Conservation (phyloP, 352 stramenopile genomes). For the Globisporangium acanthophoron region DNA sequence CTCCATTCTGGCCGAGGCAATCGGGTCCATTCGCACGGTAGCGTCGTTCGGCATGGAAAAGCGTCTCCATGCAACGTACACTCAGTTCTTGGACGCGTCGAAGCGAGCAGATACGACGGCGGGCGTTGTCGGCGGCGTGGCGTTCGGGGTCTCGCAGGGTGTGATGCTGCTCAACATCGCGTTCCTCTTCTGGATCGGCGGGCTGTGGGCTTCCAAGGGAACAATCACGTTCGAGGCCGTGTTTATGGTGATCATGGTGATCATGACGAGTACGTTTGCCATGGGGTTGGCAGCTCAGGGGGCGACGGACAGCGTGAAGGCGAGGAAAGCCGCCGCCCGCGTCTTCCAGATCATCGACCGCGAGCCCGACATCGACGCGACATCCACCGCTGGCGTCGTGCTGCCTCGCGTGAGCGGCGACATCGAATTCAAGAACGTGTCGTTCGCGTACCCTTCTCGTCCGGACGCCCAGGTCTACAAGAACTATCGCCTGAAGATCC, state of each 20-base stretch:
- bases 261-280: slow-evolving; percentile 28
- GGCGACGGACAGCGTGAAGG: slow-evolving; percentile 22
- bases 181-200: slow-evolving; percentile 58
- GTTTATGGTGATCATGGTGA: slow-evolving; percentile 29
- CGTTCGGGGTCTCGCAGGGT: slow-evolving; percentile 41
- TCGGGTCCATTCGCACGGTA: slow-evolving; percentile 47
- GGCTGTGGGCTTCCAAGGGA: slow-evolving; percentile 31
- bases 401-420: slow-evolving; percentile 22
- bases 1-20: slow-evolving; percentile 29
- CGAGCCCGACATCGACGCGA: slow-evolving; percentile 11
- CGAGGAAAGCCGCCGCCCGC: slow-evolving; percentile 16
- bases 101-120: slow-evolving; percentile 18
- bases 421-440: slow-evolving; percentile 78
- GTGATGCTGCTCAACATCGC: slow-evolving; percentile 46
- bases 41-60: slow-evolving; percentile 26
- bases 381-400: not conserved
- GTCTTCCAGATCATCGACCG: slow-evolving; percentile 56
- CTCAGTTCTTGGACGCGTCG: slow-evolving; percentile 14
- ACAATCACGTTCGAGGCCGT: slow-evolving; percentile 32
- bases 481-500: slow-evolving; percentile 32
- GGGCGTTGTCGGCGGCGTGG: slow-evolving; percentile 34
- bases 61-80: slow-evolving; percentile 12
- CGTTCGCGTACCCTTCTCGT: slow-evolving; percentile 44
- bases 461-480: slow-evolving; percentile 31
- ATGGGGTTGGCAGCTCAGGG: slow-evolving; percentile 21